phyloP scores from a whole-genome alignment of 2,329 filamentous ascomycete species.

The Alternaria sp. region DNA sequence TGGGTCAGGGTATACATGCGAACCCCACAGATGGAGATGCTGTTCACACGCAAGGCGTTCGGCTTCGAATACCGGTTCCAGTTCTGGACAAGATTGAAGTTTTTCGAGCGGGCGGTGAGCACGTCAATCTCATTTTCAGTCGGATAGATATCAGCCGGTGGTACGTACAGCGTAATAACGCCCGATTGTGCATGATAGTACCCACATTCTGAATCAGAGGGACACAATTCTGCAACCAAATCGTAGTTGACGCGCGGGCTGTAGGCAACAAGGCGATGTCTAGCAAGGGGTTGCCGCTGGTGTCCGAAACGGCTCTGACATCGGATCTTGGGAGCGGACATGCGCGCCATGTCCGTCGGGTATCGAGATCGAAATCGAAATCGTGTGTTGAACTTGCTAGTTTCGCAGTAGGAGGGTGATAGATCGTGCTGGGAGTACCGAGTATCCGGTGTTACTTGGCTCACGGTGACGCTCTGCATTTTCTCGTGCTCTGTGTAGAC shows the following conservation, averaged over 20 bases:
- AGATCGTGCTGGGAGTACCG: not conserved
- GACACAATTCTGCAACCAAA: not conserved
- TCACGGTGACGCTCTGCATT: not conserved
- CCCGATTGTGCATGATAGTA: slow-evolving; percentile 6
- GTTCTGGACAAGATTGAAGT: not conserved
- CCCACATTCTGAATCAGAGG: slow-evolving; percentile 1
- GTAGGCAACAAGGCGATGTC: not conserved
- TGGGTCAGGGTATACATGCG: slow-evolving; percentile 3
- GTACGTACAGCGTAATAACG: not conserved
- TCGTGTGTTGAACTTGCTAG: not conserved
- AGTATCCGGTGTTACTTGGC: not conserved
- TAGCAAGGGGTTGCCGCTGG: not conserved
- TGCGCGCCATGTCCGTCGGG: not conserved
- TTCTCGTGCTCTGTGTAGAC: not conserved
- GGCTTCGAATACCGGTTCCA: slow-evolving; percentile 5
- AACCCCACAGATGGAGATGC: slow-evolving; percentile 5
- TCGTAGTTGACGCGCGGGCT: not conserved
- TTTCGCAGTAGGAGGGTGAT: not conserved
- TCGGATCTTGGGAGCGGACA: not conserved
- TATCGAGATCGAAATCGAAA: not conserved
- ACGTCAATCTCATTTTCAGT: not conserved
- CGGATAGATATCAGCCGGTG: slow-evolving; percentile 6
- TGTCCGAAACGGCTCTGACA: not conserved
- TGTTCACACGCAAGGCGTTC: not conserved
- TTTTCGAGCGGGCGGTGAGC: slow-evolving; percentile 2